Evolutionary conservation across 23 red algal genomes (phyloP).

Genomic region (Gracilaria gracilis): DNA sequence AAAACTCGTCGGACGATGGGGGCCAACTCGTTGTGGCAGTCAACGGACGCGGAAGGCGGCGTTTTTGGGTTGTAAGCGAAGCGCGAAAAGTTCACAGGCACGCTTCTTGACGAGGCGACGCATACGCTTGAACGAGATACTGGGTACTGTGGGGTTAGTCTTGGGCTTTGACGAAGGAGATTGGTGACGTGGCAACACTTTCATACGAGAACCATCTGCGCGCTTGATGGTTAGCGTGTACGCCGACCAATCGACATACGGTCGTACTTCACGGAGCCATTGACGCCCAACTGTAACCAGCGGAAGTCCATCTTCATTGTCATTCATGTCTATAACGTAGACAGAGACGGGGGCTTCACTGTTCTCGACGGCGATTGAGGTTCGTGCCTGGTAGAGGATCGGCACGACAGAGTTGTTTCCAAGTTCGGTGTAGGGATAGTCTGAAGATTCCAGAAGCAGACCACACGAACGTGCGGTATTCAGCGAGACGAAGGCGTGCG

Average conservation of each 20-base stretch:
- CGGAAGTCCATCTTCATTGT: not conserved
- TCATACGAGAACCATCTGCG: not conserved
- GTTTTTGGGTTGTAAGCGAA: not conserved
- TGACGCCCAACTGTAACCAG: not conserved
- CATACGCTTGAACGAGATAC: not conserved
- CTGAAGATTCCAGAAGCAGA: not conserved
- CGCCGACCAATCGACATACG: not conserved
- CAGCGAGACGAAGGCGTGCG: constrained; percentile 27
- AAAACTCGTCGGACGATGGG: constrained; percentile 10
- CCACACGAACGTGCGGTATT: not conserved
- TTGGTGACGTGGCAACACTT: not conserved
- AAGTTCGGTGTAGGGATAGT: not conserved
- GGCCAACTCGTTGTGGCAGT: constrained; percentile 15
- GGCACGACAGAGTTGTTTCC: not conserved
- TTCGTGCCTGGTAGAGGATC: not conserved
- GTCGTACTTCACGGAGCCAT: not conserved
- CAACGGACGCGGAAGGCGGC: not conserved
- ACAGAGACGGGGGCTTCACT: not conserved
- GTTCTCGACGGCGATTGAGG: not conserved
- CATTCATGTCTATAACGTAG: constrained; percentile 19
- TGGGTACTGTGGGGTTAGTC: not conserved
- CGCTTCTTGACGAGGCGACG: not conserved
- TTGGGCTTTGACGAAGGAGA: not conserved
- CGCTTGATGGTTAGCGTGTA: constrained; percentile 7
- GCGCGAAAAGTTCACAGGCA: not conserved